Percentiles rank a stretch among this genome's conserved stretches.
Conservation (phyloP, 495 filamentous ascomycete species). For the Penicillium argentinense region DNA sequence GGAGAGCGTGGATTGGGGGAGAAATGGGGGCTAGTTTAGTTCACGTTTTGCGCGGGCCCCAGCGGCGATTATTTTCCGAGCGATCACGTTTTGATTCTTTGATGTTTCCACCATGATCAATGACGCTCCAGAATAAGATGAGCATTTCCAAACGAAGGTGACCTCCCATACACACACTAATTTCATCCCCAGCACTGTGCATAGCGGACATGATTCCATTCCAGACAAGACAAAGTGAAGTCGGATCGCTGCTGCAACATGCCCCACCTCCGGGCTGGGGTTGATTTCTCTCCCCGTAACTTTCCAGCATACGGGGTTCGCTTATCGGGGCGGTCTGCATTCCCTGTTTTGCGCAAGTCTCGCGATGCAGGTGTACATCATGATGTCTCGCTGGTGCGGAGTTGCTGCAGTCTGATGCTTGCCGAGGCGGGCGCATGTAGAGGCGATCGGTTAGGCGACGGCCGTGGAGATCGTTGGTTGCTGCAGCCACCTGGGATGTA, state of each 20-base stretch:
- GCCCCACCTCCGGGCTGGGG: no score
- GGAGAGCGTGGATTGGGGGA: background rate
- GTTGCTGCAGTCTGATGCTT: no score
- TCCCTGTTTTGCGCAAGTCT: no score
- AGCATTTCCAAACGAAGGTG: background rate
- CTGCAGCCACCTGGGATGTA: background rate
- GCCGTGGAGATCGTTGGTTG: background rate
- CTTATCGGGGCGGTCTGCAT: constrained; percentile 20
- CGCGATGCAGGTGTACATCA: no score
- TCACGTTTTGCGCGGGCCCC: background rate
- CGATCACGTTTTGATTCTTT: no score
- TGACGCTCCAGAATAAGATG: background rate
- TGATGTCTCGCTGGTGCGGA: no score
- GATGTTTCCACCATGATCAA: no score
- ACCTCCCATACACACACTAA: no score
- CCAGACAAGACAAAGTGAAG: no score
- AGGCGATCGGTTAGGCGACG: background rate
- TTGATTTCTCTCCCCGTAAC: constrained; percentile 21
- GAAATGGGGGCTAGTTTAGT: background rate
- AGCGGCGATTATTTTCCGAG: constrained; percentile 6
- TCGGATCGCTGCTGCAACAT: no score
- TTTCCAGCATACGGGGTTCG: constrained; percentile 25
- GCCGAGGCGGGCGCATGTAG: background rate
- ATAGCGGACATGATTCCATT: background rate
- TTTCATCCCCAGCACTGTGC: background rate